Conservation (phyloP, 2,329 filamentous ascomycete species). For the Coniochaeta sp. region DNA sequence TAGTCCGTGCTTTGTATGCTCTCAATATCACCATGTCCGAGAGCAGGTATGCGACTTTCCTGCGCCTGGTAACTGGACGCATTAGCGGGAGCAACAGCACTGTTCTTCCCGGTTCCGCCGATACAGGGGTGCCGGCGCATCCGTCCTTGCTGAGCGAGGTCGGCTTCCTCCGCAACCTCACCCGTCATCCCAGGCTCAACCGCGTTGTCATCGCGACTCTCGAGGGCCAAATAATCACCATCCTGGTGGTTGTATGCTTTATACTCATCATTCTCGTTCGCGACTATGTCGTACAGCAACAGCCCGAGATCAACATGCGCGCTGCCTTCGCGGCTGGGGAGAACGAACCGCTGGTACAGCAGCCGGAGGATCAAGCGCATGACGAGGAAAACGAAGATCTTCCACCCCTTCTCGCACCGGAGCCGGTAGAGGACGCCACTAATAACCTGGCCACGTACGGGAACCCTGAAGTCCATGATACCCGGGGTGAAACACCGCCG, state of each 20-base stretch:
- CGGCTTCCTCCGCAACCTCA: conserved; percentile 51
- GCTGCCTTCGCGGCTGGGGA: conserved; percentile 45
- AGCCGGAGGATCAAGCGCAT: background rate
- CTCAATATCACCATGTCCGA: conserved; percentile 25
- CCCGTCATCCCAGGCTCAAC: conserved; percentile 66
- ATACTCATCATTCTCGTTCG: conserved; percentile 95
- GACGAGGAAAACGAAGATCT: background rate
- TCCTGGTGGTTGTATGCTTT: conserved; percentile 86
- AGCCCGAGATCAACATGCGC: conserved; percentile 82
- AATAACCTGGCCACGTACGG: conserved; percentile 4
- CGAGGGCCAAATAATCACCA: conserved; percentile 89
- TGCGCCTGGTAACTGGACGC: conserved; percentile 21
- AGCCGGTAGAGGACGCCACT: background rate
- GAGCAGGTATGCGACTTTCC: conserved; percentile 24
- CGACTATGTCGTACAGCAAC: conserved; percentile 97
- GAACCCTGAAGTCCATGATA: background rate
- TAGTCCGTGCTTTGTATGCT: conserved; percentile 18
- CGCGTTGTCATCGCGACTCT: conserved; percentile 73
- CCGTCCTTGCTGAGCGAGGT: conserved; percentile 51
- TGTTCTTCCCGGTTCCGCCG: conserved; percentile 11
- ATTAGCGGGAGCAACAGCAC: conserved; percentile 13
- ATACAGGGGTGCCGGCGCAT: conserved; percentile 14
- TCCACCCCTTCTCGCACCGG: background rate
- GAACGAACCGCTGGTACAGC: background rate
- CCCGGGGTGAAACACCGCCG: background rate